phyloP scores from a whole-genome alignment of 2,329 filamentous ascomycete genomes.

The Clarireedia monteithiana region DNA sequence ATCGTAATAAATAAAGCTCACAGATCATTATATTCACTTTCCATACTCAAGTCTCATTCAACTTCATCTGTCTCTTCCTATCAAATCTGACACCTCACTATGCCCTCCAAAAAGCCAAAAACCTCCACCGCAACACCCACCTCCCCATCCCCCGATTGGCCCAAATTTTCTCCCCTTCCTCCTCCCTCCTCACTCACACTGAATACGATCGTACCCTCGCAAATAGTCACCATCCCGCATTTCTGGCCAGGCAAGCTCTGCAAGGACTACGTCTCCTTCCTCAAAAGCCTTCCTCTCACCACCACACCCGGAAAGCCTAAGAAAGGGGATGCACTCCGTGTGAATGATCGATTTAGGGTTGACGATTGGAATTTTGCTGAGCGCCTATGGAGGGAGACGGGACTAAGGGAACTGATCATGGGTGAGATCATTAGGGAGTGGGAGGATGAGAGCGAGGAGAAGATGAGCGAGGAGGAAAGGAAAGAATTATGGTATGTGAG shows the following conservation, averaged over 20 bases:
- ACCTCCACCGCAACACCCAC: constrained; percentile 7
- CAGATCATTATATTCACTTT: neutral
- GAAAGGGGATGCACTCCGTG: constrained; percentile 61
- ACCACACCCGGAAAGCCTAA: constrained; percentile 61
- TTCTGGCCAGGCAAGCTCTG: constrained; percentile 56
- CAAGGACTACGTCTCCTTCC: constrained; percentile 55
- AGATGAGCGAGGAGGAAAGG: constrained; percentile 22
- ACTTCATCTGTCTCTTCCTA: too few species aligned
- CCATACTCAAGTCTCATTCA: neutral
- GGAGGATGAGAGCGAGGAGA: constrained; percentile 24
- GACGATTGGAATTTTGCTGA: constrained; percentile 68
- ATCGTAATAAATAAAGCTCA: neutral
- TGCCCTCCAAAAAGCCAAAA: constrained; percentile 13
- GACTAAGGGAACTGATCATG: constrained; percentile 48
- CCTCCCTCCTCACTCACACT: constrained; percentile 47
- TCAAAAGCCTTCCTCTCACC: constrained; percentile 48
- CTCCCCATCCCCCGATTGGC: constrained; percentile 46
- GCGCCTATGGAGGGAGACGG: constrained; percentile 69
- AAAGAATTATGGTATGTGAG: constrained; percentile 24
- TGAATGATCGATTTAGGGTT: constrained; percentile 85
- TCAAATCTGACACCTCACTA: too few species aligned
- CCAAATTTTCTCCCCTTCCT: constrained; percentile 48
- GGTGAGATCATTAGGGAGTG: constrained; percentile 15
- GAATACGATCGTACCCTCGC: constrained; percentile 42
- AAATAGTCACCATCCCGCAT: constrained; percentile 56